Evolutionary conservation across 768 basidiomycete genomes (phyloP), one percentile per base, ranked within the genome.

Genomic region (Coprinopsis strossmayeri): DNA sequence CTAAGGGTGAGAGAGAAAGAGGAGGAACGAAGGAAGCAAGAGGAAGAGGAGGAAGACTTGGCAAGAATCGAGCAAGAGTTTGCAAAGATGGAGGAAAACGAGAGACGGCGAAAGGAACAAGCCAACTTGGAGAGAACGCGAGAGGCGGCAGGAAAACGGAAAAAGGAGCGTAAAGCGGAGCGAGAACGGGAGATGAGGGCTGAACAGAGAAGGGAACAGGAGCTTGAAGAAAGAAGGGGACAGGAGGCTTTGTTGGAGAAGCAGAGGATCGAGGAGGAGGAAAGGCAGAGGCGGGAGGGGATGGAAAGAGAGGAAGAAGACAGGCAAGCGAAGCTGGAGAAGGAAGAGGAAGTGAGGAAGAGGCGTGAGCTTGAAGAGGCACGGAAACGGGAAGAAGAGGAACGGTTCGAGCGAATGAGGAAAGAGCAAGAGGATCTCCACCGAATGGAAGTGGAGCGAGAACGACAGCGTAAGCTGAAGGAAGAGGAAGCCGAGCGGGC

Each of bases 341-440:
- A 43, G 49, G 26, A 50, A 57, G 34, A 41, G 46, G 41, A 55
- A 46, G 43, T 15, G 34, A 57, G 32, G n/a, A n/a, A n/a, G n/a
- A n/a, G n/a, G n/a, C n/a, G n/a, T n/a, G n/a, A n/a, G n/a, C n/a
- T n/a, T n/a, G n/a, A n/a, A n/a, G n/a, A 54, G 48, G 48, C 51
- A 45, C 18, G 46, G 57, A 60, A 56, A 52, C 12, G 55, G 50
- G 45, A 51, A 52, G 35, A 52, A 32, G 34, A 20, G 32, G 45
- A 24, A 45, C 45, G 34, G 43, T 54, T 28, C 35, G 46, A 21
- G 53, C 12, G 27, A 45, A 53, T 24, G 56, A 57, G 45, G 44
- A 50, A 25, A 49, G 40, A 21, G 26, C 54, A 57, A 44, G 55
- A 61, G 51, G 56, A 61, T 47, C 64, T 64, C 17, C 62, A 56